Evolutionary conservation across 176 grass and related monocot genomes (phyloP).

Genomic region (Hsuehochloa calcarea): DNA sequence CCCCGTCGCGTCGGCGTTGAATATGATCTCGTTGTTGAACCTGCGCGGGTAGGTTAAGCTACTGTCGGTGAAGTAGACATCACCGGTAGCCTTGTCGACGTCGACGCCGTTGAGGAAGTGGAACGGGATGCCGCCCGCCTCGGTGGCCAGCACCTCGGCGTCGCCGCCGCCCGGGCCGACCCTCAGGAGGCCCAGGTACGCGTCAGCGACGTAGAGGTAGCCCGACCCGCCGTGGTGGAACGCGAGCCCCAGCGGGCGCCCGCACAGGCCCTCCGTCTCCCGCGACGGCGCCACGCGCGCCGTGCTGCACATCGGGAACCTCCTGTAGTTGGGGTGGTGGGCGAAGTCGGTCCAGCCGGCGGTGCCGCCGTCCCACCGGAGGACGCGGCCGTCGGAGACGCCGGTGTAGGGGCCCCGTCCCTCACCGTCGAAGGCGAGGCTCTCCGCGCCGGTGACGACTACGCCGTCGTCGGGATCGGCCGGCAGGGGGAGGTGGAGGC

Average conservation of each 20-base stretch:
- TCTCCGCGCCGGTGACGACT: constrained; percentile 33
- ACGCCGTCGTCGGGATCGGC: not conserved
- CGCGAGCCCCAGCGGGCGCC: constrained; percentile 23
- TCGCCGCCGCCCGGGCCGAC: constrained; percentile 20
- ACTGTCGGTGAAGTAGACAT: not conserved
- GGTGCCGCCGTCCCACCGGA: not conserved
- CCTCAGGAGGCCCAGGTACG: constrained; percentile 11
- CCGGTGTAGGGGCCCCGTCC: constrained; percentile 36
- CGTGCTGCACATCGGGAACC: not conserved
- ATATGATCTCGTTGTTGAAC: not conserved
- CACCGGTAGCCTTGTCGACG: not conserved
- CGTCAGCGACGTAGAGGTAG: constrained; percentile 38
- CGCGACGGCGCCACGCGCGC: not conserved
- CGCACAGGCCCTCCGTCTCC: constrained; percentile 27
- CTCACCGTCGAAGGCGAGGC: constrained; percentile 33
- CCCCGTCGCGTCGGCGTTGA: not conserved
- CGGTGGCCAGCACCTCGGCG: not conserved
- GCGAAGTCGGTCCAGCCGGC: constrained; percentile 25
- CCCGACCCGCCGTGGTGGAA: constrained; percentile 4
- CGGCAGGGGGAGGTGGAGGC: not conserved
- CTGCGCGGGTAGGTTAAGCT: not conserved
- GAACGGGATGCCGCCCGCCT: constrained; percentile 33
- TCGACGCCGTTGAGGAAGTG: not conserved
- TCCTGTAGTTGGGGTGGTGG: not conserved
- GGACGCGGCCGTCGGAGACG: constrained; percentile 40